A percentile compares a stretch with the other conserved stretches of the same genome.
Conservation (phyloP, 805 yeast species). For the Yamadazyma sp. region DNA sequence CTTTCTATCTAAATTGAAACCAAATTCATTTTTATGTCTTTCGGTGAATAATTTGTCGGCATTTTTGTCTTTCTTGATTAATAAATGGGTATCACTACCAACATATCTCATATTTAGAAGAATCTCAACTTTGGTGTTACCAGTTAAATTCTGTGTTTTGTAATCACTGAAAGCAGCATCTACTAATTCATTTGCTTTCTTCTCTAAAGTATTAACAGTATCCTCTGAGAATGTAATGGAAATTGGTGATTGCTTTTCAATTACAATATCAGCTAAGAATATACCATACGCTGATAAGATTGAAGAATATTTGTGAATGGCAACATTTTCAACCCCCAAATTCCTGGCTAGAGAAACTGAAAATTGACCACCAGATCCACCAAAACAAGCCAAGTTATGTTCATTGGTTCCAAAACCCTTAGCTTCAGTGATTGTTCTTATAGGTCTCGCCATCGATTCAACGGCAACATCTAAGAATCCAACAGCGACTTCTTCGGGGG, state of each 20-base stretch:
- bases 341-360: conserved; percentile 27
- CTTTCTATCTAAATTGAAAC: conserved; percentile 32
- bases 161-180: conserved; percentile 37
- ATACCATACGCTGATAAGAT: conserved; percentile 34
- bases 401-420: conserved; percentile 28
- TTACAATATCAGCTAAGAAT: conserved; percentile 30
- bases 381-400: conserved; percentile 33
- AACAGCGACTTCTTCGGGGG: conserved; percentile 30
- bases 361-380: conserved; percentile 39
- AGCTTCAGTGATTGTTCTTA: conserved; percentile 34
- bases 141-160: conserved; percentile 48
- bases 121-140: conserved; percentile 52
- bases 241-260: conserved; percentile 35
- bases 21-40: conserved; percentile 34
- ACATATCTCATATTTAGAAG: conserved; percentile 76
- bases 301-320: conserved; percentile 33
- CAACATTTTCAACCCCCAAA: conserved; percentile 25
- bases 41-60: conserved; percentile 22
- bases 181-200: conserved; percentile 45
- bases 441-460: conserved; percentile 34
- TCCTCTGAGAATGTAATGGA: conserved; percentile 21
- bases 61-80: conserved; percentile 47
- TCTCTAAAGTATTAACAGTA: conserved; percentile 35
- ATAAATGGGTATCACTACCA: conserved; percentile 86
- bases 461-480: conserved; percentile 35